phyloP scores from a whole-genome alignment of 768 basidiomycete genomes.

The Dentipellis fragilis region DNA sequence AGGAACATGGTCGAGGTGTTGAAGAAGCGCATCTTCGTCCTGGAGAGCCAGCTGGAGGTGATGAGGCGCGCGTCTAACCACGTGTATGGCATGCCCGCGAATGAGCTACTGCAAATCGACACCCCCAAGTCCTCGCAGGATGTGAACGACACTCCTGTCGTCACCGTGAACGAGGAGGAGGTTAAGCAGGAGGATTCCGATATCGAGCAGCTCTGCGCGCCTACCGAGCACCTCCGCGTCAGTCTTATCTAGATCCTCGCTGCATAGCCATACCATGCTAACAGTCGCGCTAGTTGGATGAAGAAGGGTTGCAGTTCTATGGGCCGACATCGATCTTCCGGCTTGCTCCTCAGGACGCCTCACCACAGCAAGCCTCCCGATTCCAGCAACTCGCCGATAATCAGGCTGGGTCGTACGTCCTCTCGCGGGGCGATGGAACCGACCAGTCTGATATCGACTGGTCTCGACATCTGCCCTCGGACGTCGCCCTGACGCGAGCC shows the following conservation, averaged over 20 bases:
- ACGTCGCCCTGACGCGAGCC: conserved; percentile 18
- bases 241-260: neutral
- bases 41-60: conserved; percentile 6
- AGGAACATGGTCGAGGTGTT: conserved; percentile 15
- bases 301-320: neutral
- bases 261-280: neutral
- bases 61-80: neutral
- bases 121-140: neutral
- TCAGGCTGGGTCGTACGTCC: neutral
- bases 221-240: conserved; percentile 6
- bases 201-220: conserved; percentile 3
- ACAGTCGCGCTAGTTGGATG: neutral
- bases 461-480: conserved; percentile 21
- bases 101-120: too few relatives aligned
- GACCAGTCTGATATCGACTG: conserved; percentile 18
- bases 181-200: conserved; percentile 7
- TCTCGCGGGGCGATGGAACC: neutral
- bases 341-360: neutral
- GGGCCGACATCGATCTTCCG: conserved; percentile 8
- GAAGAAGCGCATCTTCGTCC: conserved; percentile 14
- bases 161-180: neutral
- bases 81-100: too few relatives aligned
- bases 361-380: neutral
- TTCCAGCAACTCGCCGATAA: neutral
- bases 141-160: neutral